Conservation (phyloP, 192 early-diverging fungal species). For the Dispira simplex region DNA sequence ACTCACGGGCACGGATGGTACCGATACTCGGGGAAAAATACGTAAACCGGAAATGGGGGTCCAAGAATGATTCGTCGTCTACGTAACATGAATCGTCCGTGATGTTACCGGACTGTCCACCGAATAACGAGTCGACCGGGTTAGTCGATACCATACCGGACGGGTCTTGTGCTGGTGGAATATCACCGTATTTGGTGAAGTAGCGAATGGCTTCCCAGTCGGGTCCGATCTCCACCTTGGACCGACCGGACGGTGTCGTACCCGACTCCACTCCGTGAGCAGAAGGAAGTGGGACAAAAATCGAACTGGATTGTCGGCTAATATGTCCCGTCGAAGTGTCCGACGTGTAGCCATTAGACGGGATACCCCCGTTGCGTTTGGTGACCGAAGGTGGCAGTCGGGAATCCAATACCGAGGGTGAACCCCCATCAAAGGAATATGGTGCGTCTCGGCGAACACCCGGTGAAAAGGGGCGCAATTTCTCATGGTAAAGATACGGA, state of each 20-base stretch:
- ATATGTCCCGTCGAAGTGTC: neutral
- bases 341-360: constrained; percentile 1
- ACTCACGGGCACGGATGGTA: constrained; percentile 33
- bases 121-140: too few species aligned
- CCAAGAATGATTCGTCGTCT: constrained; percentile 17
- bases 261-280: neutral
- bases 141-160: too few species aligned
- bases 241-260: neutral
- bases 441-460: too few species aligned
- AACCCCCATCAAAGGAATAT: too few species aligned
- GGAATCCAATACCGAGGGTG: too few species aligned
- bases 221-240: neutral
- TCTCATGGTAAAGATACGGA: too few species aligned
- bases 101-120: too few species aligned
- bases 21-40: constrained; percentile 49
- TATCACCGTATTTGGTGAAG: neutral
- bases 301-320: neutral
- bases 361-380: too few species aligned
- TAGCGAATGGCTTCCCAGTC: constrained; percentile 7
- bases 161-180: neutral
- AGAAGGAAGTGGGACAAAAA: neutral
- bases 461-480: too few species aligned
- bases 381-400: neutral
- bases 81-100: neutral
- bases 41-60: constrained; percentile 35